A percentile compares a stretch with the other conserved stretches of the same genome.
Conservation (phyloP, 495 filamentous ascomycete species). For the Penicillium waksmanii region DNA sequence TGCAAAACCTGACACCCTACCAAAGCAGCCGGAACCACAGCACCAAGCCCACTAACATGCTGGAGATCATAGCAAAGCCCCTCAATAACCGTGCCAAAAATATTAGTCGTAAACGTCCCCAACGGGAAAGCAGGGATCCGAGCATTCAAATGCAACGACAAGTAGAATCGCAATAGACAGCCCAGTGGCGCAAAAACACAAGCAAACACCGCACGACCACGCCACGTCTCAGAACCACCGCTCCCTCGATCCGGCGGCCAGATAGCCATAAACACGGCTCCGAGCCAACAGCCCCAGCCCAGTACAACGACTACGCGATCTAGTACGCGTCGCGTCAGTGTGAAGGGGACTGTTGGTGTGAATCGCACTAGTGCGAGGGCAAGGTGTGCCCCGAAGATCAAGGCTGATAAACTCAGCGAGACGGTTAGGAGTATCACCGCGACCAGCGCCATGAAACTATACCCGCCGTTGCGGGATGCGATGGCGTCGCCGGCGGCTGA, state of each 20-base stretch:
- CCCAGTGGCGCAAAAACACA: slow-evolving; percentile 86
- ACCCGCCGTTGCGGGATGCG: slow-evolving; percentile 67
- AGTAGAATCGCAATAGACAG: slow-evolving; percentile 71
- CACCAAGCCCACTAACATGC: slow-evolving; percentile 46
- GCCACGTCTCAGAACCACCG: slow-evolving; percentile 55
- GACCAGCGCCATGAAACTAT: slow-evolving; percentile 79
- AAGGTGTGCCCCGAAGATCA: slow-evolving; percentile 63
- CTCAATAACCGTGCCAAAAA: slow-evolving; percentile 68
- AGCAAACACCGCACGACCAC: slow-evolving; percentile 73
- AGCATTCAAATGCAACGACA: slow-evolving; percentile 68
- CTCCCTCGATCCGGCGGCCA: slow-evolving; percentile 67
- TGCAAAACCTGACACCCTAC: slow-evolving; percentile 80
- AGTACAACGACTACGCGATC: slow-evolving; percentile 66
- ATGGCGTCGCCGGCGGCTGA: slow-evolving; percentile 19
- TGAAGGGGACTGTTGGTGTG: slow-evolving; percentile 62
- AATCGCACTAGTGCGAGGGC: slow-evolving; percentile 59
- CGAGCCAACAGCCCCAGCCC: slow-evolving; percentile 76
- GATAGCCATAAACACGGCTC: slow-evolving; percentile 72
- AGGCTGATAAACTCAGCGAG: slow-evolving; percentile 61
- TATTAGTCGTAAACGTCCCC: slow-evolving; percentile 86
- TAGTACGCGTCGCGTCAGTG: slow-evolving; percentile 58
- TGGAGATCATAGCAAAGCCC: slow-evolving; percentile 76
- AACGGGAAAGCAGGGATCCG: slow-evolving; percentile 74
- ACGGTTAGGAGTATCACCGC: slow-evolving; percentile 71
- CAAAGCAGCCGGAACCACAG: slow-evolving; percentile 26